Evolutionary conservation across 805 yeast species (phyloP), one percentile per base, ranked within the genome.

Genomic region (Wickerhamiella dianesei): DNA sequence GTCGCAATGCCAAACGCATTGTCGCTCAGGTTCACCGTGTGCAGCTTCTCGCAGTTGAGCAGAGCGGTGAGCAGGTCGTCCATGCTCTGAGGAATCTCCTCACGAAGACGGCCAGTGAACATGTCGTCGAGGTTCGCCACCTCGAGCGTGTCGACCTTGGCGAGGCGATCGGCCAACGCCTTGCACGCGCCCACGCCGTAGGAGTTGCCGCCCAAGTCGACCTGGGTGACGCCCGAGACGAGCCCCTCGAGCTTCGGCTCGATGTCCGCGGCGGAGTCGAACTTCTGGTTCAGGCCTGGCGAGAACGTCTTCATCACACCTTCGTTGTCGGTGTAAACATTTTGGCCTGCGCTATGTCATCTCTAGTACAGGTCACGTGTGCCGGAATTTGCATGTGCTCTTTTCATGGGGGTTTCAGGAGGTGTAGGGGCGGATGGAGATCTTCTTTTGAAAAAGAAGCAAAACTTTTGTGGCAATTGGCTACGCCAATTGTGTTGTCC

Each of bases 1-100:
- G 97, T 83, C 60, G 92, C 94, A 60, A 92, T 80, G 12, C 99
- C 99, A 62, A 89, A 82, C 0, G 99, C 99, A 63, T 92, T 92
- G 64, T 92, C 98, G 57, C 94, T 80, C 52, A 92, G 71, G 64
- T 92, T 83, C 50, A 92, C 69, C 37, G 85, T 78, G 51, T 74
- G 74, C 55, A 89, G 71, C 21, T 80, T 74, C 44, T 80, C 75
- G 56, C 85, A 79, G 52, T 75, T 64, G 53, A 84, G 69, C 45
- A 92, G 71, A 2, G 83, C 82, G 18, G 87, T 82, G 52, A 88
- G 75, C 52, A 92, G 69, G 54, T 72, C 70, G 49, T 75, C 76
- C 61, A 92, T 73, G 3, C 95, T 78, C 53, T 77, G 75, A 18
- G 96, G 97, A 52, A 92, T 94, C 66, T 92, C 99, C 49, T 88